A percentile compares a stretch with the other conserved stretches of the same genome.
These are phyloP conservation scores for Colletotrichum cordylinicola DNA, from an alignment of 2,329 filamentous ascomycete species.

Conservation along the genomic window DNA sequence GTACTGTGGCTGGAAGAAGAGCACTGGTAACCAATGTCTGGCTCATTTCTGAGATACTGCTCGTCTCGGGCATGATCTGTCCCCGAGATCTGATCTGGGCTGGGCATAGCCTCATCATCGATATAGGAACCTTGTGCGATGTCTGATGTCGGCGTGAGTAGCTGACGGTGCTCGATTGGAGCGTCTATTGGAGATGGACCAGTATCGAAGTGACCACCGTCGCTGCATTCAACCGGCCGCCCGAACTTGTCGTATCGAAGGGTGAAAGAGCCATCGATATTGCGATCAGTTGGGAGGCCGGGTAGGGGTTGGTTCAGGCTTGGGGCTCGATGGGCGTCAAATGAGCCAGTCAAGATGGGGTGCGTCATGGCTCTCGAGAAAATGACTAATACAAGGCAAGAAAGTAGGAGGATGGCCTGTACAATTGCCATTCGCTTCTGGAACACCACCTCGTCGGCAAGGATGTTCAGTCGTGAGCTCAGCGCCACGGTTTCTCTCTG, in stretches of 20 bases:
- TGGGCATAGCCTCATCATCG: background rate
- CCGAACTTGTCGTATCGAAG: conserved; percentile 4
- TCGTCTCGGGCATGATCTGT: background rate
- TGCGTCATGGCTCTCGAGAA: conserved; percentile 57
- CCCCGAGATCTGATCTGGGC: background rate
- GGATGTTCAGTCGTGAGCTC: conserved; percentile 78
- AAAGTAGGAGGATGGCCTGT: conserved; percentile 84
- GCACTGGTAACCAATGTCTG: background rate
- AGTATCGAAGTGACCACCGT: background rate
- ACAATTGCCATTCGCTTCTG: conserved; percentile 93
- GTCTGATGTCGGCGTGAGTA: conserved; percentile 2
- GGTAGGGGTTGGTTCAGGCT: background rate
- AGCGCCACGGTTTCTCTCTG: conserved; percentile 85
- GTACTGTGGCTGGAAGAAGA: background rate
- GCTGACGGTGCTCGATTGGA: background rate
- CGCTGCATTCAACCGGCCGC: background rate
- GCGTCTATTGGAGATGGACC: background rate
- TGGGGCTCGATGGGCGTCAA: background rate
- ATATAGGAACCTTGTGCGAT: background rate
- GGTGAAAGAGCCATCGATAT: background rate
- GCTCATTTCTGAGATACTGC: background rate
- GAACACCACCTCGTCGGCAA: conserved; percentile 90
- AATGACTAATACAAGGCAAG: conserved; percentile 86
- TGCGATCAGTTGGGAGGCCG: background rate
- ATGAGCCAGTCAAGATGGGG: conserved; percentile 8